Conservation (phyloP, 805 yeast genomes). For the Yueomyces sinensis region DNA sequence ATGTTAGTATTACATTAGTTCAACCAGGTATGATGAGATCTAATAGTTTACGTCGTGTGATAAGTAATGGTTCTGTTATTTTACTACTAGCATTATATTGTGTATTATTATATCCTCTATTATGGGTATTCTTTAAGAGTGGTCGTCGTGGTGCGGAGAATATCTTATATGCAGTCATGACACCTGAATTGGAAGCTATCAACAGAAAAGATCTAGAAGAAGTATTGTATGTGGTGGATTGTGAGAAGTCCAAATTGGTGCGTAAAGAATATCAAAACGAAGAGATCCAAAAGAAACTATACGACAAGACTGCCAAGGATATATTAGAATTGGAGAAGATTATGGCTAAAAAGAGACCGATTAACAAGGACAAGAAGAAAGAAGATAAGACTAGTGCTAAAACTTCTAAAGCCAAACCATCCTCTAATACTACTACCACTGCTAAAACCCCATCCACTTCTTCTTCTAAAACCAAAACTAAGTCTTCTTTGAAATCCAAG, state of each 20-base stretch:
- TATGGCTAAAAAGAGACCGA: constrained; percentile 55
- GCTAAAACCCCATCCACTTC: not conserved
- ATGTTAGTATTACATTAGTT: constrained; percentile 57
- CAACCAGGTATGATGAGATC: constrained; percentile 92
- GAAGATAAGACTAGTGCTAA: not conserved
- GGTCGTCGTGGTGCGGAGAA: constrained; percentile 73
- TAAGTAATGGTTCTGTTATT: constrained; percentile 61
- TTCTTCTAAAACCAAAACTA: no score
- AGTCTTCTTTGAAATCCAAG: not conserved
- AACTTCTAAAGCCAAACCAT: not conserved
- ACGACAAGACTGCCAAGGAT: constrained; percentile 42
- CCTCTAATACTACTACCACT: not conserved
- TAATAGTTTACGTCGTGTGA: constrained; percentile 65
- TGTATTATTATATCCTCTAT: constrained; percentile 59
- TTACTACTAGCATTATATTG: constrained; percentile 46
- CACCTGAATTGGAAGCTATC: constrained; percentile 52
- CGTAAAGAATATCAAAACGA: constrained; percentile 53
- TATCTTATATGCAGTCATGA: constrained; percentile 49
- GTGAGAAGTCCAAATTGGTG: constrained; percentile 39
- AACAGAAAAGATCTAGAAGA: constrained; percentile 43
- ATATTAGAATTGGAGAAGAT: constrained; percentile 53
- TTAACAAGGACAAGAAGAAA: constrained; percentile 12
- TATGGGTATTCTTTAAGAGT: constrained; percentile 72
- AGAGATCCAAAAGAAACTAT: constrained; percentile 47
- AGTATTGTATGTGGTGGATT: constrained; percentile 49